Conservation (phyloP, 306 rosid species). For the Cajanus cajan region DNA sequence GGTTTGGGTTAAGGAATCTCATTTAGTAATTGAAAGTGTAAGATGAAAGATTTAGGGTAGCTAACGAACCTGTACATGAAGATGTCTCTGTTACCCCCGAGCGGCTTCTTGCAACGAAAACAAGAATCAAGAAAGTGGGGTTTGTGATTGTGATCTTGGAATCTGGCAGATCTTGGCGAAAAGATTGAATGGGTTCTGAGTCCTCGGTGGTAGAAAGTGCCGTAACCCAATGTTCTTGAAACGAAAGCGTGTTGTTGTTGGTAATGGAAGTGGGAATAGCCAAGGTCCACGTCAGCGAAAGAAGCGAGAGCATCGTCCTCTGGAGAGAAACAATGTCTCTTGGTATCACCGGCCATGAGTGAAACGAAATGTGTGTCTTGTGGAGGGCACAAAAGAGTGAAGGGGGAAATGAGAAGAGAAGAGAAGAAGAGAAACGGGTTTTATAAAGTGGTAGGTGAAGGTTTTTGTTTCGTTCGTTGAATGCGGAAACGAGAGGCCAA, state of each 20-base stretch:
- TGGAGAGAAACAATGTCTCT: slow-evolving; percentile 60
- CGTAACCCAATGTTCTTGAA: slow-evolving; percentile 55
- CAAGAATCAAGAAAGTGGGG: slow-evolving; percentile 87
- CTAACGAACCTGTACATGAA: slow-evolving; percentile 85
- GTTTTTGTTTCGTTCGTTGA: neutral
- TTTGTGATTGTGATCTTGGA: slow-evolving; percentile 63
- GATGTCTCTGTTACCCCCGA: slow-evolving; percentile 67
- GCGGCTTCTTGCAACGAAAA: slow-evolving; percentile 72
- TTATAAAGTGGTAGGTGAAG: slow-evolving; percentile 55
- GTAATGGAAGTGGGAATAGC: slow-evolving; percentile 41
- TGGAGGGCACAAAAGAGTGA: neutral
- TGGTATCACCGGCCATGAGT: slow-evolving; percentile 49
- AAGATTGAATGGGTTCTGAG: slow-evolving; percentile 35
- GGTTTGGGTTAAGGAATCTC: neutral
- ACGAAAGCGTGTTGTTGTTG: slow-evolving; percentile 36
- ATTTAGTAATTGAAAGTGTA: neutral
- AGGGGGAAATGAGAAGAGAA: neutral
- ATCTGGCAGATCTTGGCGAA: slow-evolving; percentile 71
- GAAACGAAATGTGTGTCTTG: neutral
- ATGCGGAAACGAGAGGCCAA: slow-evolving; percentile 23
- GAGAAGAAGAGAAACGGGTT: neutral
- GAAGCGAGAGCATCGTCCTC: slow-evolving; percentile 61
- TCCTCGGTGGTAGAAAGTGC: slow-evolving; percentile 27
- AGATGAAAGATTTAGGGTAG: neutral
- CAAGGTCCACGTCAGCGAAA: slow-evolving; percentile 54